phyloP scores from a whole-genome alignment of 495 filamentous ascomycete species.

The Pyrenula massariospora region DNA sequence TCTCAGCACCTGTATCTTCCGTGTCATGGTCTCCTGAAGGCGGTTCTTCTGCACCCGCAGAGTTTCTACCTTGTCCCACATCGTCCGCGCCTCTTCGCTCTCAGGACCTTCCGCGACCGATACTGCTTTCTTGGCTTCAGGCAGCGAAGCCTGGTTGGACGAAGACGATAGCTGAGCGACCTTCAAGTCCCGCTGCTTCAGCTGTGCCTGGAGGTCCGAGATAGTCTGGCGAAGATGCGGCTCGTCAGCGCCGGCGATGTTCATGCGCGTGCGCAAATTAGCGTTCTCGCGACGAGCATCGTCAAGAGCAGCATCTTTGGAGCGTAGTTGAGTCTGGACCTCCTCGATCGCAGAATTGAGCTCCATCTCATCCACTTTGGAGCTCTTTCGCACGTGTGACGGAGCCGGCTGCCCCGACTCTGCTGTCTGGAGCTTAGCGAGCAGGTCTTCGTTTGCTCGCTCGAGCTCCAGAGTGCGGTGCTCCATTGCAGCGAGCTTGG shows the following conservation, averaged over 20 bases:
- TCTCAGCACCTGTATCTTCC: not conserved
- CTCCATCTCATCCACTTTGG: not conserved
- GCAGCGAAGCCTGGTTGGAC: not conserved
- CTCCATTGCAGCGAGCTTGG: slow-evolving; percentile 18
- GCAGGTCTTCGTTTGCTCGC: slow-evolving; percentile 13
- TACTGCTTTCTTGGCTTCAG: not conserved
- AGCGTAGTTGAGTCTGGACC: not conserved
- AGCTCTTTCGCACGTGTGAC: not conserved
- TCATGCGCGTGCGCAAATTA: not conserved
- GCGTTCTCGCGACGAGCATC: not conserved
- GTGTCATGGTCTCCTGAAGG: not conserved
- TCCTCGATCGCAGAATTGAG: not conserved
- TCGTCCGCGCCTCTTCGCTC: not conserved
- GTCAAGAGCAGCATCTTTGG: not conserved
- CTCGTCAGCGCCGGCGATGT: not conserved
- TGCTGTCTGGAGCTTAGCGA: not conserved
- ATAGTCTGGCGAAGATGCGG: not conserved
- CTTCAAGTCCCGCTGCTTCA: not conserved
- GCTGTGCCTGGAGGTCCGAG: not conserved
- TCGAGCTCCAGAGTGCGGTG: slow-evolving; percentile 19
- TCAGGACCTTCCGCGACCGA: not conserved
- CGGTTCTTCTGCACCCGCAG: not conserved
- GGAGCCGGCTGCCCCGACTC: not conserved
- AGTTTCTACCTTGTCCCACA: not conserved
- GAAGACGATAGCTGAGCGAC: not conserved